Evolutionary conservation across 139 green algal species (phyloP).

Genomic region (Limnomonas spitsbergensis): DNA sequence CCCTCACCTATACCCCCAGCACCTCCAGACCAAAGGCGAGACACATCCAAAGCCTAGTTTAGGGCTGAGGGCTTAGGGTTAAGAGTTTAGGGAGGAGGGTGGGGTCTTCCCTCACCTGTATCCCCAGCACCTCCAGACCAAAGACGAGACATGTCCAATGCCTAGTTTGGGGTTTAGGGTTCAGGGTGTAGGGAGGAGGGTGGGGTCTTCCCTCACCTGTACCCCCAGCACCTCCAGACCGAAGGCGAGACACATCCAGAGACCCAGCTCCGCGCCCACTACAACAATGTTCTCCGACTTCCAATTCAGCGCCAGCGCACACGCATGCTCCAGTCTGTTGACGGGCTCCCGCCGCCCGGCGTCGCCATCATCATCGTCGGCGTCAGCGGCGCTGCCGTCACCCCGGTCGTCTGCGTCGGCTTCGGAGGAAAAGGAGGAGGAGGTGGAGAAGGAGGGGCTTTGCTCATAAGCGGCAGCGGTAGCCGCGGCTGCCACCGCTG

Average conservation of each 20-base stretch:
- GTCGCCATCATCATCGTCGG: neutral
- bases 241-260: slow-evolving; percentile 27
- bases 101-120: neutral
- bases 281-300: neutral
- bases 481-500: too few species aligned
- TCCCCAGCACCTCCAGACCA: neutral
- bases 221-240: slow-evolving; percentile 21
- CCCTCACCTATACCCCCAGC: neutral
- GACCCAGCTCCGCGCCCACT: slow-evolving; percentile 16
- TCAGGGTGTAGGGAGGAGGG: too few species aligned
- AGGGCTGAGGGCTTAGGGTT: too few species aligned
- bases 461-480: too few species aligned
- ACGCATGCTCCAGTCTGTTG: neutral
- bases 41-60: neutral
- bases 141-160: neutral
- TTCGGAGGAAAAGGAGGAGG: neutral
- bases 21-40: neutral
- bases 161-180: too few species aligned
- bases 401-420: neutral
- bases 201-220: too few species aligned
- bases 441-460: neutral
- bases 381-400: neutral
- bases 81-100: too few species aligned
- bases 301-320: slow-evolving; percentile 17
- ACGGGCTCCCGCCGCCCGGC: neutral